Conservation (phyloP, 2,329 filamentous ascomycete species). For the Leptoxyphium fumago region DNA sequence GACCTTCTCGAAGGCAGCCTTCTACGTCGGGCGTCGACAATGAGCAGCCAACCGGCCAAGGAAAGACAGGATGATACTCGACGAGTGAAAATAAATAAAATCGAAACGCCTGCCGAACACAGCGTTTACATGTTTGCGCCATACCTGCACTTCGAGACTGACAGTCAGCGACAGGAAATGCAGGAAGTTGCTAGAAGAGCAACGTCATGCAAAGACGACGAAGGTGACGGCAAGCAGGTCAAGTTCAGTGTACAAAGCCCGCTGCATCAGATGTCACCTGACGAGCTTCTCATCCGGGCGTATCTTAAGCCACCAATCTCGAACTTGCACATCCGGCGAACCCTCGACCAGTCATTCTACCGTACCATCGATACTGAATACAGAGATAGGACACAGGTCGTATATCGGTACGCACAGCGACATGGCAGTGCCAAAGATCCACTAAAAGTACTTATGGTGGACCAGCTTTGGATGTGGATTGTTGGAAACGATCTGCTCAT, state of each 20-base stretch:
- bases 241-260: not conserved
- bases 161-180: slow-evolving; percentile 35
- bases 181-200: slow-evolving; percentile 35
- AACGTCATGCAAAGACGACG: slow-evolving; percentile 10
- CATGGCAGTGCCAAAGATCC: slow-evolving; percentile 20
- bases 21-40: not conserved
- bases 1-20: too few relatives aligned
- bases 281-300: slow-evolving; percentile 25
- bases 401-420: slow-evolving; percentile 41
- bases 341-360: slow-evolving; percentile 52
- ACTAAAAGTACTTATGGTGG: slow-evolving; percentile 52
- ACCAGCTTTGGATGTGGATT: slow-evolving; percentile 54
- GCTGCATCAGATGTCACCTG: not conserved
- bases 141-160: slow-evolving; percentile 50
- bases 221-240: slow-evolving; percentile 25
- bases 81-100: not conserved
- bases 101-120: slow-evolving; percentile 12
- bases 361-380: slow-evolving; percentile 46
- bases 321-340: slow-evolving; percentile 43
- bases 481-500: slow-evolving; percentile 44
- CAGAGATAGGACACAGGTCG: slow-evolving; percentile 49
- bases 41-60: not conserved
- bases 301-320: slow-evolving; percentile 33
- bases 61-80: too few relatives aligned
- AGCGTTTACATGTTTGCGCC: slow-evolving; percentile 42